Base-by-base conservation (phyloP, 805 yeast genomes). In the Ogataea nitratoaversa region DNA sequence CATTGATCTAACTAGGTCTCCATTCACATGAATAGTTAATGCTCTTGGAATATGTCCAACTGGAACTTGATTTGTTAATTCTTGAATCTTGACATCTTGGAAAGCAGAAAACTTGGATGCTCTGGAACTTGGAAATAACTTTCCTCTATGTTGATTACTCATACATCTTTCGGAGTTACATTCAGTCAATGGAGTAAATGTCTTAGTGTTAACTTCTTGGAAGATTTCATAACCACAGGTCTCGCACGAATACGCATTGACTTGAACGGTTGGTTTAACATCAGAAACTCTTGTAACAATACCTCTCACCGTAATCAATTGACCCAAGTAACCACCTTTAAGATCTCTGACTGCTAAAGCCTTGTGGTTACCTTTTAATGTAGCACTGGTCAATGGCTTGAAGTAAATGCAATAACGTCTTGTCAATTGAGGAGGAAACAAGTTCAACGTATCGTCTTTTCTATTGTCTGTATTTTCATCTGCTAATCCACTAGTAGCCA, bases 31-130 rank as follows among this genome's bases (percentile, higher is more conserved):
- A 41, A 91, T 74, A 13, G 83, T 77, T 47, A 93, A 70, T 23
- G 88, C 68, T 55, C 99, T 77, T 36, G 99, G 99, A 48, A 93
- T 93, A 62, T 91, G 96, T 38, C 99, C 99, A 22, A 90, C 91
- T 1, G 99, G 99, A 14, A 93, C 99, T 66, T 93, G 99, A 49
- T 83, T 82, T 4, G 98, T 86, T 59, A 91, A 69, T 65, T 93
- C 99, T 68, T 93, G 99, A 46, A 93, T 74, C 56, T 87, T 83
- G 41, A 90, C 93, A 56, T 93, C 99, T 67, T 93, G 99, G 72
- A 90, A 93, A 6, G 96, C 86, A 40, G 84, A 74, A 57, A 95
- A 93, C 65, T 93, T 93, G 24, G 97, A 89, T 3, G 99, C 99
- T 54, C 99, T 77, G 11, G 98, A 89, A 33, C 91, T 78, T 78